phyloP scores from a whole-genome alignment of 2,329 filamentous ascomycete genomes.

The Moelleriella libera region DNA sequence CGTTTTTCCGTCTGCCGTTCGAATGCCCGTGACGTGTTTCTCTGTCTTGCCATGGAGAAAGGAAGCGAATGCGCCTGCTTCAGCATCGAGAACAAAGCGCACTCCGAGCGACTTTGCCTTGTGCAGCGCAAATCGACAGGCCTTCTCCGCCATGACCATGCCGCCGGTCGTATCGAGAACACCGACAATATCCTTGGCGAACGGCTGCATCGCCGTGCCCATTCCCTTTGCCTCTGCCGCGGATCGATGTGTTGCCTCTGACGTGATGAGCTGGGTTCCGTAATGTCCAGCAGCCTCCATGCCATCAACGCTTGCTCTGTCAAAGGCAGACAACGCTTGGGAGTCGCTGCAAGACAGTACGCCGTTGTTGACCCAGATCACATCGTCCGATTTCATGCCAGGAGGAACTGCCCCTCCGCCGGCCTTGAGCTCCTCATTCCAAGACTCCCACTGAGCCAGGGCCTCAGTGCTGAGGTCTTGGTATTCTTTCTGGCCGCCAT shows the following conservation, averaged over 20 bases:
- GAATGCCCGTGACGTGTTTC: constrained; percentile 18
- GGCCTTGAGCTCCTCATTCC: constrained; percentile 25
- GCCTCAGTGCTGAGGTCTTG: constrained; percentile 29
- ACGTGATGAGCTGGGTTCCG: constrained; percentile 20
- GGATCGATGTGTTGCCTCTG: constrained; percentile 11
- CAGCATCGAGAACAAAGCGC: constrained; percentile 21
- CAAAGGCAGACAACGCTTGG: constrained; percentile 14
- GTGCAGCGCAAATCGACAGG: constrained; percentile 28
- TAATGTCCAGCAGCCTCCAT: constrained; percentile 19
- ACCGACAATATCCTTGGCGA: constrained; percentile 18
- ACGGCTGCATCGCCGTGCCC: constrained; percentile 20
- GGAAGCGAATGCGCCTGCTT: constrained; percentile 15
- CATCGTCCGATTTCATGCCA: constrained; percentile 20
- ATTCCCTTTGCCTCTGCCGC: constrained; percentile 14
- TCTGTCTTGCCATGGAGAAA: constrained; percentile 9
- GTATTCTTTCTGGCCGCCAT: constrained; percentile 27
- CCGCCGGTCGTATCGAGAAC: constrained; percentile 32
- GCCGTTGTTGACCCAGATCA: constrained; percentile 24
- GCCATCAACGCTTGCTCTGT: constrained; percentile 19
- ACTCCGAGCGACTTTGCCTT: constrained; percentile 25
- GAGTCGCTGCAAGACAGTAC: constrained; percentile 14
- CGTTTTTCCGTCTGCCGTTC: constrained; percentile 19
- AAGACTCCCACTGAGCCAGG: constrained; percentile 24
- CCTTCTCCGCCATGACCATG: constrained; percentile 28
- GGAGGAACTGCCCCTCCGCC: constrained; percentile 15